A percentile compares a stretch with the other conserved stretches of the same genome.
These are phyloP conservation scores for Teunomyces atbi DNA, from an alignment of 805 yeast species.

Conservation along the genomic window DNA sequence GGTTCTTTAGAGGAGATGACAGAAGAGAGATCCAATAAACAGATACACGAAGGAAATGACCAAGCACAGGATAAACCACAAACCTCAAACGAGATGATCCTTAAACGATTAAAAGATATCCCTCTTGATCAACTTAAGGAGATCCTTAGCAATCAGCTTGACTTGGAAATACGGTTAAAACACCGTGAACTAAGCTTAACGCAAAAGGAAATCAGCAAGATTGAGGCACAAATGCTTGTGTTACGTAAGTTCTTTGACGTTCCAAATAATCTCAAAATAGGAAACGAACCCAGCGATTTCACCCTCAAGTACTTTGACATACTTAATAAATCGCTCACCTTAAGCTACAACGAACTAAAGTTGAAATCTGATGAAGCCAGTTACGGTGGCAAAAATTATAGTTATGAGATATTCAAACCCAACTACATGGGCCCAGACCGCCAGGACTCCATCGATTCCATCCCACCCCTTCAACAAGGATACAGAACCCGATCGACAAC, in stretches of 20 bases:
- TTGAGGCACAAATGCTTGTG: constrained; percentile 56
- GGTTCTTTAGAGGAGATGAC: neutral
- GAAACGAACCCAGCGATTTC: constrained; percentile 45
- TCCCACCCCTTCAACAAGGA: constrained; percentile 8
- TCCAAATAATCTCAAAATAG: constrained; percentile 37
- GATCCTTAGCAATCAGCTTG: constrained; percentile 47
- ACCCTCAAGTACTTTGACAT: constrained; percentile 41
- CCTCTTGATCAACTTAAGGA: constrained; percentile 29
- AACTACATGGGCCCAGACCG: constrained; percentile 7
- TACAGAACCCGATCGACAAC: constrained; percentile 53
- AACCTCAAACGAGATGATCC: neutral
- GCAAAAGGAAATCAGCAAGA: constrained; percentile 53
- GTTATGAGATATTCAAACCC: constrained; percentile 8
- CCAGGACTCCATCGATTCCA: neutral
- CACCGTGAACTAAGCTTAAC: constrained; percentile 54
- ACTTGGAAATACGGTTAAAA: constrained; percentile 58
- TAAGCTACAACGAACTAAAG: constrained; percentile 30
- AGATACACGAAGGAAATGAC: neutral
- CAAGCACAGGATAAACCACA: neutral
- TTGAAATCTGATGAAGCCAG: constrained; percentile 1
- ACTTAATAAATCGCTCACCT: constrained; percentile 32
- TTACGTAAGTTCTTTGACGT: constrained; percentile 46
- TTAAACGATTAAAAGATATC: constrained; percentile 8
- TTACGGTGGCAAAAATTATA: constrained; percentile 2
- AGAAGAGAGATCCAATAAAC: neutral